Percentiles rank a stretch among this genome's conserved stretches.
phyloP scores from a whole-genome alignment of 352 stramenopile genomes.

The Phytophthora agathidicida region DNA sequence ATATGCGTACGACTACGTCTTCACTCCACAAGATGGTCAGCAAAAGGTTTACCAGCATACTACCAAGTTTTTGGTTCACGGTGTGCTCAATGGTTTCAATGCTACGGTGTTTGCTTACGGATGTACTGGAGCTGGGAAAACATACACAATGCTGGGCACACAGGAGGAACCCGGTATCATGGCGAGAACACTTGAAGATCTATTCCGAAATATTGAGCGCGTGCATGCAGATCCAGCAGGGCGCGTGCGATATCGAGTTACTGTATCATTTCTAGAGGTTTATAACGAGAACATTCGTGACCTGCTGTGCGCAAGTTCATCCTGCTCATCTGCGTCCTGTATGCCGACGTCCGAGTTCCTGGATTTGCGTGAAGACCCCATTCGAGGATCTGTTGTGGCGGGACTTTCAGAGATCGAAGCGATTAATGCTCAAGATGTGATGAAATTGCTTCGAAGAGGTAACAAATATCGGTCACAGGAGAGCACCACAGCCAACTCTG shows the following conservation, averaged over 20 bases:
- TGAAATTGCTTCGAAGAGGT: conserved; percentile 86
- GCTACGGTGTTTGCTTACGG: conserved; percentile 93
- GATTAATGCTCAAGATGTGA: conserved; percentile 77
- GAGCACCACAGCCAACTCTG: conserved; percentile 86
- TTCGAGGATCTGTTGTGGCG: conserved; percentile 83
- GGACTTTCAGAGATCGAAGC: conserved; percentile 89
- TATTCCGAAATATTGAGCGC: conserved; percentile 80
- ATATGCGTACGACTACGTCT: conserved; percentile 93
- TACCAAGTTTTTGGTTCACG: conserved; percentile 89
- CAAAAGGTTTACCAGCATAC: conserved; percentile 87
- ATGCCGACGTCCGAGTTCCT: conserved; percentile 53
- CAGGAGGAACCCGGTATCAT: conserved; percentile 88
- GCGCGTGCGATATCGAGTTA: conserved; percentile 52
- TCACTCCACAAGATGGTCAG: conserved; percentile 69
- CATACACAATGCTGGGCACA: conserved; percentile 92
- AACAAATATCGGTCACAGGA: conserved; percentile 91
- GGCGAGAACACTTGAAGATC: conserved; percentile 82
- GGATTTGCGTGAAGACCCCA: conserved; percentile 86
- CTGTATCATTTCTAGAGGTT: conserved; percentile 90
- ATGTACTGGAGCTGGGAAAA: conserved; percentile 90
- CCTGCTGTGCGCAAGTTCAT: conserved; percentile 53
- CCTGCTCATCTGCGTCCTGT: conserved; percentile 20
- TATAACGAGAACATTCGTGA: conserved; percentile 96
- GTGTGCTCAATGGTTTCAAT: conserved; percentile 90
- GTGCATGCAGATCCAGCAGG: conserved; percentile 21